Conservation (phyloP, 257 asterid genomes). For the Primulina huaijiensis region DNA sequence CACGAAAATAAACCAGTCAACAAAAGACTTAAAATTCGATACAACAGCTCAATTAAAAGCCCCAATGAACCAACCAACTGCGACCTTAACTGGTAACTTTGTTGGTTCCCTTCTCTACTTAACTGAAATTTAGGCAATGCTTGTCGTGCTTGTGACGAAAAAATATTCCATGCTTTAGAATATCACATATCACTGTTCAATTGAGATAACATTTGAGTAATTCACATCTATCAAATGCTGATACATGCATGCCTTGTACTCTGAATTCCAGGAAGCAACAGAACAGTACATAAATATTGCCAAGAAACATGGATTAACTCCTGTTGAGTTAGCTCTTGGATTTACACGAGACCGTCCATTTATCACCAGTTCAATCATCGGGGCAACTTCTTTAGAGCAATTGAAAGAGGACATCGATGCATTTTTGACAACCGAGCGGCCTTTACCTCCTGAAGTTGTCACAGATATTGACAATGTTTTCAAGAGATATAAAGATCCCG, state of each 20-base stretch:
- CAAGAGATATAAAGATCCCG: slow-evolving; percentile 85
- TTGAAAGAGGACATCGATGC: slow-evolving; percentile 72
- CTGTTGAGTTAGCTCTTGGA: slow-evolving; percentile 73
- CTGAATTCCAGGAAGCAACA: slow-evolving; percentile 68
- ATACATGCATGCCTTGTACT: background rate
- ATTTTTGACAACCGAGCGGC: slow-evolving; percentile 57
- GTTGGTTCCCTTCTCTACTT: background rate
- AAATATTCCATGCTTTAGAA: background rate
- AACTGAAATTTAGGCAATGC: background rate
- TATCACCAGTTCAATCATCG: slow-evolving; percentile 71
- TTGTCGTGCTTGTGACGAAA: background rate
- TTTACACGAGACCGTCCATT: slow-evolving; percentile 78
- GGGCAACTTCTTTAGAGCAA: slow-evolving; percentile 80
- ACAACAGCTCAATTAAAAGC: too few relatives aligned
- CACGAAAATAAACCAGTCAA: too few relatives aligned
- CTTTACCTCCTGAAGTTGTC: slow-evolving; percentile 60
- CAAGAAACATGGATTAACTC: slow-evolving; percentile 68
- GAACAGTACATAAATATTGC: slow-evolving; percentile 61
- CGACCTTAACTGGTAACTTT: too few relatives aligned
- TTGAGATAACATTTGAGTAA: too few relatives aligned
- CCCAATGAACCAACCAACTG: too few relatives aligned
- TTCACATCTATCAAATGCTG: background rate
- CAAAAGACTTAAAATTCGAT: background rate
- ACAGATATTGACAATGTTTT: slow-evolving; percentile 60
- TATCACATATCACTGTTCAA: background rate